Percentiles rank a stretch among this genome's conserved stretches.
Evolutionary conservation across 2,329 filamentous ascomycete species (phyloP).

Genomic region (Alternaria sp.): DNA sequence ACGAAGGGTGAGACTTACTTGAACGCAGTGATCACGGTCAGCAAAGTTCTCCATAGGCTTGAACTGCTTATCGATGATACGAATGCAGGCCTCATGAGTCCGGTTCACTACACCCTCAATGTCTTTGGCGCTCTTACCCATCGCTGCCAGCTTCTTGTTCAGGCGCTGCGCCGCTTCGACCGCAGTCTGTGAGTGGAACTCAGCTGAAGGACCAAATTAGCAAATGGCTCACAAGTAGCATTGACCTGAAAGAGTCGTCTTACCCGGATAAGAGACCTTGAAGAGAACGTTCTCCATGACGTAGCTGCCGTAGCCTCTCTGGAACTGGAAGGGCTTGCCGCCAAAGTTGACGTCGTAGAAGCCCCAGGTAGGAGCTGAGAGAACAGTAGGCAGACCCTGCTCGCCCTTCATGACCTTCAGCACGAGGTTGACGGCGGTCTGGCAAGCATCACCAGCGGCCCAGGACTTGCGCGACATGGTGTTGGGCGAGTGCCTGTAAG

Average conservation of each 20-base stretch:
- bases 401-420: constrained; percentile 93
- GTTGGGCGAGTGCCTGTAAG: constrained; percentile 96
- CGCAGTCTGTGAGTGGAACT: constrained; percentile 98
- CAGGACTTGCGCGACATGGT: constrained; percentile 99
- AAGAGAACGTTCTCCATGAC: constrained; percentile 99
- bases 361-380: constrained; percentile 92
- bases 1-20: constrained; percentile 55
- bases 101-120: constrained; percentile 90
- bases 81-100: constrained; percentile 97
- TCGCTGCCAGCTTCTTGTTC: constrained; percentile 77
- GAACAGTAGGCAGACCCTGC: constrained; percentile 86
- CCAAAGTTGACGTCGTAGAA: constrained; percentile 99
- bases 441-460: constrained; percentile 97
- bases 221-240: background rate
- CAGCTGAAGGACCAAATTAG: constrained; percentile 59
- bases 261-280: constrained; percentile 98
- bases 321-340: constrained; percentile 89
- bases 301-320: constrained; percentile 95
- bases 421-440: constrained; percentile 88
- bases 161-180: constrained; percentile 93
- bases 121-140: constrained; percentile 90
- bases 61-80: constrained; percentile 99
- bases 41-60: constrained; percentile 99
- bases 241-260: constrained; percentile 36
- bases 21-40: constrained; percentile 98